Evolutionary conservation across 495 filamentous ascomycete genomes (phyloP), one percentile per base, ranked within the genome.

Genomic region (Aspergillus campestris): DNA sequence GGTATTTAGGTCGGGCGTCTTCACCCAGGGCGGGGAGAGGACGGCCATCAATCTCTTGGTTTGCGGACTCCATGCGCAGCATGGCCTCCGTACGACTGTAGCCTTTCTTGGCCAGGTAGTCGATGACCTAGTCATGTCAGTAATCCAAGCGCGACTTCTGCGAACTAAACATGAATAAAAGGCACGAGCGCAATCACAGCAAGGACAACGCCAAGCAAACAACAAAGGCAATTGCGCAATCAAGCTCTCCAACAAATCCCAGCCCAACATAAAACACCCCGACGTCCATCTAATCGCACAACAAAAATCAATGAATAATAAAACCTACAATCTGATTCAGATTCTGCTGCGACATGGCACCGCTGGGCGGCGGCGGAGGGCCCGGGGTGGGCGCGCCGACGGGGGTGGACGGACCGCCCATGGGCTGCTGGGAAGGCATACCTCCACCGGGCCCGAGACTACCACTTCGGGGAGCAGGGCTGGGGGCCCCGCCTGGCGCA

Each of bases 91-190:
- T 97, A 15, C 84, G 81, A 38, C 77, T 87, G 61, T 96, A 98
- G 1, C 92, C 92, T 57, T 96, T 96, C 66, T 98, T 98, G 39
- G 84, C 79, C 9, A 98, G 70, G 61, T 98, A 98, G 53, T 98
- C 92, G 14, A 95, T 92, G 30, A 98, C 89, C 89, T 94, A 51
- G 47, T 29, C 5, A 39, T 6, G 27, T 34, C 37, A 50, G 12
- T 27, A 39, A 47, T 24, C 18, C 4, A 4, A 1, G 18, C 18
- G 18, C 18, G 4, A 24, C 18, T 2, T 24, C 4, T 24, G 18
- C 18, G 18, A 24, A 24, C 18, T 24, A 18, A 5, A 39, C 9
- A 31, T 35, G n/a, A 33, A 34, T 30, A 47, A 24, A n/a, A n/a
- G n/a, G n/a, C n/a, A n/a, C n/a, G n/a, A n/a, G n/a, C n/a, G n/a